Percentiles rank a stretch among this genome's conserved stretches.
phyloP scores from a whole-genome alignment of 805 yeast species.

The Wickerhamomyces bovis region DNA sequence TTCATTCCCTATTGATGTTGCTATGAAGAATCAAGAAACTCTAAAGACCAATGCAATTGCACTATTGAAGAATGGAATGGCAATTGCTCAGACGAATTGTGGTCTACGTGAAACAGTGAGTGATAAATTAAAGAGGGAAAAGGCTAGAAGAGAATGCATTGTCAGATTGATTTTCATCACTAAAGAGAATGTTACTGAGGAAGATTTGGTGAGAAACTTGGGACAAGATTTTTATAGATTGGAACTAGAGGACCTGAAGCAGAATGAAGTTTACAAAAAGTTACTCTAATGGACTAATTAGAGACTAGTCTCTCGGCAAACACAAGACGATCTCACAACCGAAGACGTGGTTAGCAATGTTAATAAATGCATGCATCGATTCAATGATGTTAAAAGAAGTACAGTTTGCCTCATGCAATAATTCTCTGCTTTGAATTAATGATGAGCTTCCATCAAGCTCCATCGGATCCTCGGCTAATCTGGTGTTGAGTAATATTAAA shows the following conservation, averaged over 20 bases:
- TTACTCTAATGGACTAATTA: no score
- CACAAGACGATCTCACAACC: no score
- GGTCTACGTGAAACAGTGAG: slow-evolving; percentile 20
- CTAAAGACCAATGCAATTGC: slow-evolving; percentile 14
- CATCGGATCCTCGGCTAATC: no score
- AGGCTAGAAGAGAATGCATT: slow-evolving; percentile 18
- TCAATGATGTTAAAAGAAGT: no score
- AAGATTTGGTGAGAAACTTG: slow-evolving; percentile 18
- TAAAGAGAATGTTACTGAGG: slow-evolving; percentile 7
- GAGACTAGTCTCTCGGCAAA: no score
- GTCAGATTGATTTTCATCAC: slow-evolving; percentile 18
- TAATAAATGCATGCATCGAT: no score
- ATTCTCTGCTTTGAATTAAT: no score
- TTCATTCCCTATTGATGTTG: slow-evolving; percentile 5
- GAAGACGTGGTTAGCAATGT: no score
- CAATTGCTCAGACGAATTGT: slow-evolving; percentile 17
- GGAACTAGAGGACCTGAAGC: slow-evolving; percentile 14
- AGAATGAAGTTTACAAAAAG: slow-evolving; percentile 6
- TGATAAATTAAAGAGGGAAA: slow-evolving; percentile 18
- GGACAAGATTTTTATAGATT: slow-evolving; percentile 12
- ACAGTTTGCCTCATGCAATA: no score
- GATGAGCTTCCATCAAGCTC: no score
- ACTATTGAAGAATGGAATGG: slow-evolving; percentile 20
- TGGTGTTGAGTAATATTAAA: no score
- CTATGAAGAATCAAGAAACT: slow-evolving; percentile 9